Base-by-base conservation (phyloP, 164 flowering plant genomes). In the Kalanchoe fedtschenkoi region DNA sequence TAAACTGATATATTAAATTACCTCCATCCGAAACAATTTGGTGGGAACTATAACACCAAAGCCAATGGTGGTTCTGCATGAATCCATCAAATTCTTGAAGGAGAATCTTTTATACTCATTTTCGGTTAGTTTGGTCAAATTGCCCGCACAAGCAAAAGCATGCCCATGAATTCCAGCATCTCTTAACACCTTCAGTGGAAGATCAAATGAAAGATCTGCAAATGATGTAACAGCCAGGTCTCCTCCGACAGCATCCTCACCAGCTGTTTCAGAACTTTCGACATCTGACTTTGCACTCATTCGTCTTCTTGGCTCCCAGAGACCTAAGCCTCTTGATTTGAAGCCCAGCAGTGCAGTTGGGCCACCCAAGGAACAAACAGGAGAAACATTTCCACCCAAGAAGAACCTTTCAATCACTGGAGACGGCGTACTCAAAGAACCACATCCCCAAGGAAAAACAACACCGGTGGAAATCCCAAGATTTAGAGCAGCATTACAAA, bases 161-260 rank as follows among this genome's bases (percentile, higher is more conserved):
- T 92, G 96, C 26, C 93, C 97, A 78, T 92, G 95, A 51, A 92
- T 80, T 35, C 96, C 96, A 42, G 82, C 80, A 66, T 86, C 87
- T 73, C 83, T 80, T 33, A 86, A 72, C 70, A 88, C 72, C 67
- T 63, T 85, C 70, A 85, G 46, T 24, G 98, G 98, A 56, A 92
- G 77, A 75, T 88, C 79, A 68, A 92, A 92, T 32, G 98, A 89
- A 51, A 93, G 74, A 66, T 92, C 98, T 56, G 96, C 96, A 82
- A 92, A 84, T 29, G 86, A 83, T 63, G 91, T 78, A 32, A 88
- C 70, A 29, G 96, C 96, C 74, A 89, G 82, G 68, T 92, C 96
- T 44, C 96, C 98, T 51, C 98, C 98, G 66, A 89, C 63, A 66
- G 61, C 76, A 78, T 89, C 96, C 65, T 79, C 74, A 60, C 74